A percentile compares a stretch with the other conserved stretches of the same genome.
These are phyloP conservation scores for Syzygium jambos DNA, from an alignment of 345 rosid genomes.

Conservation along the genomic window DNA sequence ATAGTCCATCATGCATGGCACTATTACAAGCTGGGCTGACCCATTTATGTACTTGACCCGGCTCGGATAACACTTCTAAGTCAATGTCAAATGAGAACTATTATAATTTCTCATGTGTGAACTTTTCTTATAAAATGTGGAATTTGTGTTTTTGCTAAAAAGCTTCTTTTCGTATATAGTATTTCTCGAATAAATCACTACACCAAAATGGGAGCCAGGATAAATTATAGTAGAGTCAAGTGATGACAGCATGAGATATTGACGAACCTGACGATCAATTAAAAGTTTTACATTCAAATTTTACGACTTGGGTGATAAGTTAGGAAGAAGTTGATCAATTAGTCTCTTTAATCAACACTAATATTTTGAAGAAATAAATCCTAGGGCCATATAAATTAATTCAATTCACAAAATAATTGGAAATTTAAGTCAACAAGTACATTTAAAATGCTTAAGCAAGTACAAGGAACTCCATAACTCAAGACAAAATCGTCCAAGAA, in stretches of 20 bases:
- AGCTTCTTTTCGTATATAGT: not conserved
- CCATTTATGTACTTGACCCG: not conserved
- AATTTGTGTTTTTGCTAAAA: not conserved
- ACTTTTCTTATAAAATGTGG: not conserved
- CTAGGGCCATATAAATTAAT: not conserved
- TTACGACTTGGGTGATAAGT: no score
- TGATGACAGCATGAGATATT: no score
- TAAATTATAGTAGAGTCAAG: no score
- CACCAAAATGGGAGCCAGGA: no score
- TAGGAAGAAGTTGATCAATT: no score
- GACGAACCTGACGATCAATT: no score
- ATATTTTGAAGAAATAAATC: not conserved
- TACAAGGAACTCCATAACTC: no score
- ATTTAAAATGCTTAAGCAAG: not conserved
- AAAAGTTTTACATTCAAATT: no score
- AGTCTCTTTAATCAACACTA: not conserved
- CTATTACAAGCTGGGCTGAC: no score
- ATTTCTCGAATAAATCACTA: not conserved
- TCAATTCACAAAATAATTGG: no score
- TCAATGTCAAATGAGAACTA: not conserved
- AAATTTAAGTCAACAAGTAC: not conserved
- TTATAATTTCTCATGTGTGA: not conserved
- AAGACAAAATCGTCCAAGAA: not conserved
- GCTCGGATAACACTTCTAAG: not conserved
- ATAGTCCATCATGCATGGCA: not conserved